These are phyloP conservation scores for Eleusine indica DNA, from an alignment of 176 grass and related monocot genomes.

Conservation along the genomic window DNA sequence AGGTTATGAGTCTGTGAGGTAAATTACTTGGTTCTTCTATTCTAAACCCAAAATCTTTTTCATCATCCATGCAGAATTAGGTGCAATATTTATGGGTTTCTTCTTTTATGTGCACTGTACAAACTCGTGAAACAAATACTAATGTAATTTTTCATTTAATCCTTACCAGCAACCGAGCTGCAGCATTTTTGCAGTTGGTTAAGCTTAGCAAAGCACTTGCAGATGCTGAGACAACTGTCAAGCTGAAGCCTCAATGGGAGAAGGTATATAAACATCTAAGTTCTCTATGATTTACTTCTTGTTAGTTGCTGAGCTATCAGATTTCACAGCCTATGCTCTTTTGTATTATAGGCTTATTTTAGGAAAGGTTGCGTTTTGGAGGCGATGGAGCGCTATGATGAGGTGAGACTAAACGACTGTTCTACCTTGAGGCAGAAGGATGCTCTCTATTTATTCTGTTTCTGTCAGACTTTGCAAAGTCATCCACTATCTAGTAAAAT, in stretches of 20 bases:
- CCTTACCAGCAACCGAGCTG: slow-evolving; percentile 76
- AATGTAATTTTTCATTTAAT: slow-evolving; percentile 32
- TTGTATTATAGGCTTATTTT: slow-evolving; percentile 85
- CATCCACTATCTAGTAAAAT: background rate
- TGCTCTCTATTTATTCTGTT: background rate
- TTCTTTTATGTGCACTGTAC: background rate
- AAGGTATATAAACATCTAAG: slow-evolving; percentile 58
- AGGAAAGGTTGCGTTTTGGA: slow-evolving; percentile 95
- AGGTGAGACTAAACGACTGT: slow-evolving; percentile 56
- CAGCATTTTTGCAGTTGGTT: slow-evolving; percentile 89
- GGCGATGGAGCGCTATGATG: slow-evolving; percentile 90
- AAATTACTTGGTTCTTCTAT: background rate
- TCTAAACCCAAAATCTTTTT: background rate
- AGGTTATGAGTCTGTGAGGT: background rate
- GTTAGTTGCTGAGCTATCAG: slow-evolving; percentile 30
- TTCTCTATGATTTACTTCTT: slow-evolving; percentile 22
- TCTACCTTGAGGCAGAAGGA: background rate
- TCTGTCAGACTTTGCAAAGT: slow-evolving; percentile 1
- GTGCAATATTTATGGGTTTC: background rate
- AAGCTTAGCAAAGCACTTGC: slow-evolving; percentile 95
- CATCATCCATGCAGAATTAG: background rate
- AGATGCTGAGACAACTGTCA: slow-evolving; percentile 89
- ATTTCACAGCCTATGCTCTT: slow-evolving; percentile 45
- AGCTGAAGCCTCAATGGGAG: slow-evolving; percentile 88
- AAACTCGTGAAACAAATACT: slow-evolving; percentile 20